Base-by-base conservation (phyloP, 83 land plant species). In the Larix sibirica region DNA sequence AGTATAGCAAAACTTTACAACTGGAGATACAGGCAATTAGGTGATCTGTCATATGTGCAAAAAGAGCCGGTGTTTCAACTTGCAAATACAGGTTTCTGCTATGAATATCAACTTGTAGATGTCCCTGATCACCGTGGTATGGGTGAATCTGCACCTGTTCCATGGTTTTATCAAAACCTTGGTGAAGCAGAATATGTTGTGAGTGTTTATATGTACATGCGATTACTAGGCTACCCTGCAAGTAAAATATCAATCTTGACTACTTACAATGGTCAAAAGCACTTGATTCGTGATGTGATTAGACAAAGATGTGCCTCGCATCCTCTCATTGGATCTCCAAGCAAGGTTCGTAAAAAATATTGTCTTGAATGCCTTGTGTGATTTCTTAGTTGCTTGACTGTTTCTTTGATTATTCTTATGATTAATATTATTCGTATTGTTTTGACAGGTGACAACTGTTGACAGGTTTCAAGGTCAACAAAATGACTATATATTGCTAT, bases 401-500 rank as follows among this genome's bases (percentile, higher is more conserved):
- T 74, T 75, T 44, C 60, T 60, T 16, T 28, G 24, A 18, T 79
- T 14, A 20, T 60, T 60, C 58, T 24, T 59, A 21, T 75, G 78
- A 75, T 50, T 42, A 42, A 3, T 47, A 0, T 9, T 50, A 7
- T 21, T 17, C 5, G 18, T 59, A n/a, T 79, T 33, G 26, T 42
- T 42, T 62, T 17, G 81, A 31, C 91, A 94, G 98, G 85, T 97
- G 56, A 84, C 98, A 12, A 97, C 99, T 17, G 99, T 96, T 81
- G 99, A 97, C 82, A 95, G 94, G 79, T 97, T 96, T 87, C 99
- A 97, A 91, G 99, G 99, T 40, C 99, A 97, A 81, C 99, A 97
- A 81, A 97, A 97, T 84, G 99, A 97, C 85, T 97, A 92, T 64
- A 95, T 97, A 40, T 85, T 97, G 36, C 86, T 97, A 12, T 97